These are phyloP conservation scores for Lentinula novae-zelandiae DNA, from an alignment of 1,284 basidiomycete genomes.

Conservation along the genomic window DNA sequence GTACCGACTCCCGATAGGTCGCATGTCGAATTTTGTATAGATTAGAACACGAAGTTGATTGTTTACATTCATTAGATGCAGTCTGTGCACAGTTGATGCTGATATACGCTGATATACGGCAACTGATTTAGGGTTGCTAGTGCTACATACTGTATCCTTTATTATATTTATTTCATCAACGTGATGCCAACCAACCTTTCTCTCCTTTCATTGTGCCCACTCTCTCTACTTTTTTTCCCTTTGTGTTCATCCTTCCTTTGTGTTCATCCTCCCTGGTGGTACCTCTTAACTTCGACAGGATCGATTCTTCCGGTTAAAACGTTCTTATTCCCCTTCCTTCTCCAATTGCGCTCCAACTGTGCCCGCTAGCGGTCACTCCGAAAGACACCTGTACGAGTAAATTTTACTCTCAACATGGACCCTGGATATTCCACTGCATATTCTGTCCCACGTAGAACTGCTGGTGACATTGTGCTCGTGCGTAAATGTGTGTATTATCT, in stretches of 20 bases:
- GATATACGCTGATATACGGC: not conserved
- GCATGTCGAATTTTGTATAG: conserved; percentile 26
- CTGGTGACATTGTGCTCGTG: conserved; percentile 26
- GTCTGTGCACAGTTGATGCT: not conserved
- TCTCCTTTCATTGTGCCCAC: conserved; percentile 7
- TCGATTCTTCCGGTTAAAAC: conserved; percentile 14
- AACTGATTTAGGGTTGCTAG: not conserved
- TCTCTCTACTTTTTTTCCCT: conserved; percentile 1
- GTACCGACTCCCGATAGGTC: conserved; percentile 62
- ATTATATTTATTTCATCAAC: not conserved
- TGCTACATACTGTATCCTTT: not conserved
- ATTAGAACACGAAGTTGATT: not conserved
- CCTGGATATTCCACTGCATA: conserved; percentile 12
- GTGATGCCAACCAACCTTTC: conserved; percentile 2
- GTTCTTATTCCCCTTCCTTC: not conserved
- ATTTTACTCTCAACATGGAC: not conserved
- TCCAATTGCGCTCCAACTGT: not conserved
- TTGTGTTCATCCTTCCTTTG: not conserved
- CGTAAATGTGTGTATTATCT: conserved; percentile 20
- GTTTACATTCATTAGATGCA: not conserved
- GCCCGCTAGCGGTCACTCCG: conserved; percentile 2
- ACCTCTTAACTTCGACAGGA: conserved; percentile 15
- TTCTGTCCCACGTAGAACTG: conserved; percentile 17
- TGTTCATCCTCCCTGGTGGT: conserved; percentile 11
- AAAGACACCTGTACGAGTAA: not conserved